Evolutionary conservation across 495 filamentous ascomycete genomes (phyloP).

Genomic region (Parathielavia hyrcaniae): DNA sequence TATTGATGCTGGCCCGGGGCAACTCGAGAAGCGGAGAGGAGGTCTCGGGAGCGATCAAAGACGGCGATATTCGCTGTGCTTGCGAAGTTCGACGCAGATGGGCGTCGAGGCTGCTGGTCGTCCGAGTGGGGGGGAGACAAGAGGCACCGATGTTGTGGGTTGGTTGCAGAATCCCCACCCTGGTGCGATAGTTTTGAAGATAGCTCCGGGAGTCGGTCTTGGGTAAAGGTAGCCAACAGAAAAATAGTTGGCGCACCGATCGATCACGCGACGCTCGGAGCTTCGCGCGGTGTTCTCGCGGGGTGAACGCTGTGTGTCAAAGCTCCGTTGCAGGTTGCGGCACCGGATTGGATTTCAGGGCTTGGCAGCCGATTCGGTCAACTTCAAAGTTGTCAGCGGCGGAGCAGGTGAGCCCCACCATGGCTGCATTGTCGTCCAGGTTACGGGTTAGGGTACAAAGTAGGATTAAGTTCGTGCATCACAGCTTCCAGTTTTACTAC

Average conservation of each 20-base stretch:
- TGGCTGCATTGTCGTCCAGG: too few species aligned
- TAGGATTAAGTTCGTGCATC: not conserved
- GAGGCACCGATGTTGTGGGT: not conserved
- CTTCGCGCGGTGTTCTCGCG: not conserved
- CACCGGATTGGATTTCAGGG: slow-evolving; percentile 7
- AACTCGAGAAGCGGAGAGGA: not conserved
- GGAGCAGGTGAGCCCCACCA: slow-evolving; percentile 2
- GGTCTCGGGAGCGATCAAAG: too few species aligned
- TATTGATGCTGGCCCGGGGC: not conserved
- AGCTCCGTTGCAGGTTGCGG: slow-evolving; percentile 3
- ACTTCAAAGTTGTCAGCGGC: too few species aligned
- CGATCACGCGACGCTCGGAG: not conserved
- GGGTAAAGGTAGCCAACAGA: not conserved
- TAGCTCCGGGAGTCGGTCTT: not conserved
- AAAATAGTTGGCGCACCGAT: not conserved
- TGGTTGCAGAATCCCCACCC: not conserved
- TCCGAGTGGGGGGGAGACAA: not conserved
- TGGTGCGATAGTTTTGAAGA: not conserved
- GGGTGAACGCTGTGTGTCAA: not conserved
- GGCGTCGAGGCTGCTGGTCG: not conserved
- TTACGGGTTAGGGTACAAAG: too few species aligned
- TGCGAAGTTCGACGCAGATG: not conserved
- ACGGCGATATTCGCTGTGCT: not conserved
- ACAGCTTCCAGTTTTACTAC: not conserved
- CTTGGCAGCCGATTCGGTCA: slow-evolving; percentile 5